Percentiles rank a stretch among this genome's conserved stretches.
phyloP scores from a whole-genome alignment of 192 early-diverging fungal genomes.

The Coemansia sp. region DNA sequence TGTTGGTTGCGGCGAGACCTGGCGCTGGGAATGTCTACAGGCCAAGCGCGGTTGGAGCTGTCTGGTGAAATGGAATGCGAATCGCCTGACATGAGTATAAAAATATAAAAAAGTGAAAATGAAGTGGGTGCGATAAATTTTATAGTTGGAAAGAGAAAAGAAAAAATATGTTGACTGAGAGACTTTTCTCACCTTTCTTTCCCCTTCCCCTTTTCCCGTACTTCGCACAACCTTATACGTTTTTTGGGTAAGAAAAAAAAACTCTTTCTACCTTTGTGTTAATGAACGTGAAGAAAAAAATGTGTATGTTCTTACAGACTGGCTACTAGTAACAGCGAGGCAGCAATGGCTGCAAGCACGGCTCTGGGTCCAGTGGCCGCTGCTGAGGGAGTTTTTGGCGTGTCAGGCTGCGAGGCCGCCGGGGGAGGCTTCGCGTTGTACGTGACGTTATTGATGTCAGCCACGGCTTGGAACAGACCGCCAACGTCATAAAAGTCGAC shows the following conservation, averaged over 20 bases:
- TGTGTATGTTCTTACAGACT: not conserved
- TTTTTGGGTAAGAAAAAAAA: not conserved
- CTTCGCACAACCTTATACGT: not conserved
- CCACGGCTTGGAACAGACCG: conserved; percentile 54
- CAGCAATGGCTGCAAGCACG: not conserved
- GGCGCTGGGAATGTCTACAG: not conserved
- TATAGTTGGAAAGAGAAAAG: not conserved
- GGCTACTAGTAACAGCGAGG: conserved; percentile 9
- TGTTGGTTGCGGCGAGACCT: not conserved
- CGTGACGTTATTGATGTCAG: conserved; percentile 59
- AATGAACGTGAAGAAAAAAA: not conserved
- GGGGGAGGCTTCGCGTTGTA: not conserved
- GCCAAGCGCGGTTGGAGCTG: not conserved
- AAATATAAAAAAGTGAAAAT: not conserved
- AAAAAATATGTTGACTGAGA: not conserved
- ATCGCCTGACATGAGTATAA: not conserved
- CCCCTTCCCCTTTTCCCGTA: not conserved
- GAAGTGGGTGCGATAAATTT: not conserved
- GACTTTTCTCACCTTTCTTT: not conserved
- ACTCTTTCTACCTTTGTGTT: too few species aligned
- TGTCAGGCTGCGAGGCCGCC: not conserved
- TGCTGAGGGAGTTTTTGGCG: not conserved
- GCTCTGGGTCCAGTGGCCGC: not conserved
- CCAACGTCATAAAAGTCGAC: conserved; percentile 80
- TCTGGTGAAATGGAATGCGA: conserved; percentile 8